Percentiles rank a stretch among this genome's conserved stretches.
Conservation (phyloP, 768 basidiomycete genomes). For the Piloderma croceum region DNA sequence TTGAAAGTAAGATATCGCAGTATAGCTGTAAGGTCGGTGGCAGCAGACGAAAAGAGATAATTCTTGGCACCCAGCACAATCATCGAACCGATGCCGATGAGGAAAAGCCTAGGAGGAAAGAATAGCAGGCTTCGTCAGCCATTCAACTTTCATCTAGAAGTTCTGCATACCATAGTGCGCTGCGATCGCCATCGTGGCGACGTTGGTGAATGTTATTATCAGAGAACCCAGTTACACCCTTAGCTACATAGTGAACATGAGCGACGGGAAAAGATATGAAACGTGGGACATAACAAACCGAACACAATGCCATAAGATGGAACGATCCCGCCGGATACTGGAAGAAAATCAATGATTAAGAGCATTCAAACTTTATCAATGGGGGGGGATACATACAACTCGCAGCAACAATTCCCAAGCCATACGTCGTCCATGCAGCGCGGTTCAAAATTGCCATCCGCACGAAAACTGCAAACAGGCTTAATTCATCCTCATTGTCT, state of each 20-base stretch:
- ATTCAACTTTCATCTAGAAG: too few relatives aligned
- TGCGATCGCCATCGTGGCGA: conserved; percentile 56
- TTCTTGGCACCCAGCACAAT: conserved; percentile 61
- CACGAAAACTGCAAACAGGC: conserved; percentile 56
- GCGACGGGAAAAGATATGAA: too few relatives aligned
- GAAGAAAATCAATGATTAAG: background rate
- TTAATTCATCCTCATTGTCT: conserved; percentile 34
- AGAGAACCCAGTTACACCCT: conserved; percentile 56
- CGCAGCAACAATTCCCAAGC: conserved; percentile 51
- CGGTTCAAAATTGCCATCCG: conserved; percentile 64
- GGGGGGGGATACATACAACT: conserved; percentile 29
- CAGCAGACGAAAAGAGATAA: conserved; percentile 61
- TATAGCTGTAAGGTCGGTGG: conserved; percentile 63
- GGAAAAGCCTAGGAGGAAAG: too few relatives aligned
- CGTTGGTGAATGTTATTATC: conserved; percentile 32
- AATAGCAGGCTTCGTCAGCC: too few relatives aligned
- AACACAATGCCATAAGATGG: conserved; percentile 71
- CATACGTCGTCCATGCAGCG: conserved; percentile 54
- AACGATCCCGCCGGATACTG: conserved; percentile 57
- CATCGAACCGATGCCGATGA: conserved; percentile 69
- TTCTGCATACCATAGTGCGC: conserved; percentile 72
- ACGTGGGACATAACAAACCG: too few relatives aligned
- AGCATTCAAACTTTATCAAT: background rate
- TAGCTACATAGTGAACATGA: too few relatives aligned
- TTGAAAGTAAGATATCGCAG: conserved; percentile 70